Conservation (phyloP, 306 rosid genomes). For the Hippophae gyantsensis region DNA sequence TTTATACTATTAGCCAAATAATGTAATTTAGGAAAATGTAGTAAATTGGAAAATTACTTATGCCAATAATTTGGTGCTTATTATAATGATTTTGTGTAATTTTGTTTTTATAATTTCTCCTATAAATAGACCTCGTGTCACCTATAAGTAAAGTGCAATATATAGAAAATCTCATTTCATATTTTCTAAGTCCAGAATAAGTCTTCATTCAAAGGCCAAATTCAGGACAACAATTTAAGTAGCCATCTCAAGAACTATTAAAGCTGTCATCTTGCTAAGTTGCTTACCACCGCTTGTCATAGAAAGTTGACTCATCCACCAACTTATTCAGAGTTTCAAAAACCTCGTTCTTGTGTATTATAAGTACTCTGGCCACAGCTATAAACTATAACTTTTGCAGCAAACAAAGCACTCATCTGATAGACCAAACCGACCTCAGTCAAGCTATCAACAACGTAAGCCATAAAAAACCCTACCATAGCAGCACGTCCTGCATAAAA, state of each 20-base stretch:
- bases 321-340: constrained; percentile 63
- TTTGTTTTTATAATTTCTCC: no score
- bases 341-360: constrained; percentile 87
- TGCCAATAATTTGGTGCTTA: no score
- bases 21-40: no score
- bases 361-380: constrained; percentile 77
- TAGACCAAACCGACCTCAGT: constrained; percentile 90
- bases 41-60: no score
- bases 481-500: constrained; percentile 50
- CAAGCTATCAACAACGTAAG: constrained; percentile 36
- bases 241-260: constrained; percentile 35
- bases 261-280: constrained; percentile 60
- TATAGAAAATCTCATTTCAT: no score
- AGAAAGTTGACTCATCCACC: constrained; percentile 84
- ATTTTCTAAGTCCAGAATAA: no score
- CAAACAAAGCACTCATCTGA: constrained; percentile 74
- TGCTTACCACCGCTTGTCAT: constrained; percentile 69
- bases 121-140: no score
- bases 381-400: constrained; percentile 78
- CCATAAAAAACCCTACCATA: constrained; percentile 78
- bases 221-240: no score
- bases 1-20: no score
- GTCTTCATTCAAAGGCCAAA: no score
- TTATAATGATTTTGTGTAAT: no score
- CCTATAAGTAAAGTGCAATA: no score